A percentile compares a stretch with the other conserved stretches of the same genome.
Evolutionary conservation across 306 rosid genomes (phyloP).

Genomic region (Arachis stenosperma): DNA sequence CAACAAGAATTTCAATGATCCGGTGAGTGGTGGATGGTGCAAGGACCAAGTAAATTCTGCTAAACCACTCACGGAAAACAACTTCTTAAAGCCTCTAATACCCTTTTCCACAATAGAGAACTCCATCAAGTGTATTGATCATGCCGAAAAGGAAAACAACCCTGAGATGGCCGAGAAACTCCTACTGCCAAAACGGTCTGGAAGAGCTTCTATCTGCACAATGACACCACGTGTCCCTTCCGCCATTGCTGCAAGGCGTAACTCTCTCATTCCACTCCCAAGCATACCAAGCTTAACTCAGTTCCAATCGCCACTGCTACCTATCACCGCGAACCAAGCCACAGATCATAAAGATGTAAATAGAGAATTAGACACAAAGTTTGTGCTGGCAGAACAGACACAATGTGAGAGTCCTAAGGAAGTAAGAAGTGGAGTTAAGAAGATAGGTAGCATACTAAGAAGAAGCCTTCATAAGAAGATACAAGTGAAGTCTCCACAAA

Average conservation of each 20-base stretch:
- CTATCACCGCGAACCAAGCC: conserved; percentile 48
- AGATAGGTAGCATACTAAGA: conserved; percentile 69
- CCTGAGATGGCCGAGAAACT: conserved; percentile 62
- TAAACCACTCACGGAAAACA: conserved; percentile 69
- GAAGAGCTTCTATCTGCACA: conserved; percentile 79
- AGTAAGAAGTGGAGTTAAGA: conserved; percentile 61
- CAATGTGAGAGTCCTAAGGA: conserved; percentile 74
- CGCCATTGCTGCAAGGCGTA: conserved; percentile 68
- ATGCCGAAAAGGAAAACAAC: conserved; percentile 81
- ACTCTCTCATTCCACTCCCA: conserved; percentile 87
- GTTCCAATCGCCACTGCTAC: conserved; percentile 49
- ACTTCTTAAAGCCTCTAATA: conserved; percentile 45
- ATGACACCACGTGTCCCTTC: conserved; percentile 59
- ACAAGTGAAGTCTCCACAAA: conserved; percentile 72
- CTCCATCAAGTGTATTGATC: conserved; percentile 62
- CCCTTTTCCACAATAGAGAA: conserved; percentile 61
- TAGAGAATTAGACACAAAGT: conserved; percentile 52
- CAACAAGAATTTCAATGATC: conserved; percentile 61
- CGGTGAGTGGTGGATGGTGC: conserved; percentile 36
- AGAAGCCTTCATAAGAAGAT: conserved; percentile 72
- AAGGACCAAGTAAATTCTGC: conserved; percentile 58
- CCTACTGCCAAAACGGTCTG: conserved; percentile 63
- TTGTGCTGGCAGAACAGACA: conserved; percentile 53
- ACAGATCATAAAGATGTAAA: conserved; percentile 54
- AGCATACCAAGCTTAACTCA: conserved; percentile 53